Percentiles rank a stretch among this genome's conserved stretches.
Conservation (phyloP, 2,329 filamentous ascomycete species). For the Periconia digitata region DNA sequence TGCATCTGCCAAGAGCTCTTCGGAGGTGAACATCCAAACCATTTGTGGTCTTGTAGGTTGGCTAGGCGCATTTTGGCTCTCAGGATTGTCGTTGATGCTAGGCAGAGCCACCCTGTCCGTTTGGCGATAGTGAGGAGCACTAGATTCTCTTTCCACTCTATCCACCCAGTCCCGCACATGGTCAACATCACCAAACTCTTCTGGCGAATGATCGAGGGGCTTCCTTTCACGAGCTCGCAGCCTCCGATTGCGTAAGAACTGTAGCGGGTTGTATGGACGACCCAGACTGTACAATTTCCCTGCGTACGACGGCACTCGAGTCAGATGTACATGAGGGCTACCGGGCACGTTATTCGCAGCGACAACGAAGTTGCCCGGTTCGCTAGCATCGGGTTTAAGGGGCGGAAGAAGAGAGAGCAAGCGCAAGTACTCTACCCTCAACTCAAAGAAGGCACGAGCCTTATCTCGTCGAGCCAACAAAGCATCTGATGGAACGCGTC, state of each 20-base stretch:
- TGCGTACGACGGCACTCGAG: slow-evolving; percentile 40
- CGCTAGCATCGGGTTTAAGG: slow-evolving; percentile 55
- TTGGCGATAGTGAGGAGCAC: slow-evolving; percentile 38
- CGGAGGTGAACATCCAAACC: slow-evolving; percentile 82
- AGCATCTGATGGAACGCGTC: slow-evolving; percentile 67
- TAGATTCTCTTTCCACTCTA: slow-evolving; percentile 58
- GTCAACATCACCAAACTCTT: slow-evolving; percentile 75
- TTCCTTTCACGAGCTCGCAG: slow-evolving; percentile 77
- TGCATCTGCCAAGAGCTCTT: slow-evolving; percentile 84
- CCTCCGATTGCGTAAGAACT: slow-evolving; percentile 89
- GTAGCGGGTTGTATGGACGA: slow-evolving; percentile 84
- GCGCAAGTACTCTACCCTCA: slow-evolving; percentile 80
- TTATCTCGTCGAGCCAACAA: slow-evolving; percentile 82
- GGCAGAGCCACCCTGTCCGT: slow-evolving; percentile 40
- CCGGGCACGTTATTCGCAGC: slow-evolving; percentile 46
- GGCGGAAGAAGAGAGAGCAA: slow-evolving; percentile 79
- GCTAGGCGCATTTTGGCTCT: slow-evolving; percentile 28
- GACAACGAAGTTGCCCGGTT: slow-evolving; percentile 45
- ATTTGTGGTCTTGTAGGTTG: slow-evolving; percentile 73
- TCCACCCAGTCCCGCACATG: slow-evolving; percentile 78
- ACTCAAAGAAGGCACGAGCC: slow-evolving; percentile 80
- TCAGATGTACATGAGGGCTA: slow-evolving; percentile 42
- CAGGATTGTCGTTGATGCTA: slow-evolving; percentile 29
- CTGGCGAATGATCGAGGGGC: slow-evolving; percentile 70
- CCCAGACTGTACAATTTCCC: slow-evolving; percentile 54